These are phyloP conservation scores for Austroboletus niveus DNA, from an alignment of 1,284 basidiomycete species.

Conservation along the genomic window DNA sequence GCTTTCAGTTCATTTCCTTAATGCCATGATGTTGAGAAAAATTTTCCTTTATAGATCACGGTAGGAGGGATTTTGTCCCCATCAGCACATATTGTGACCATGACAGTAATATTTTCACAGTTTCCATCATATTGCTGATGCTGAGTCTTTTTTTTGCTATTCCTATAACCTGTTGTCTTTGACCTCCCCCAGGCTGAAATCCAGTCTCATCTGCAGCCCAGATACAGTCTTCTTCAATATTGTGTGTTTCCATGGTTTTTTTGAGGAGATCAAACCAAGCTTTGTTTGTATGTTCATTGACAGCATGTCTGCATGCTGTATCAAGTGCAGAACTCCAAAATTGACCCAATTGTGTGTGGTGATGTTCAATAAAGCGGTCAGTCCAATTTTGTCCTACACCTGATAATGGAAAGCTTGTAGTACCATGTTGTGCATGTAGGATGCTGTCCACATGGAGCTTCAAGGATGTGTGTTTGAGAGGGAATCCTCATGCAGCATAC, in stretches of 20 bases:
- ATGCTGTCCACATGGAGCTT: background rate
- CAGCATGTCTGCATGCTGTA: background rate
- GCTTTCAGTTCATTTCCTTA: background rate
- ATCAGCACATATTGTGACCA: background rate
- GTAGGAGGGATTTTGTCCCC: background rate
- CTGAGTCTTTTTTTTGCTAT: background rate
- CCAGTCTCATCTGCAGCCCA: background rate
- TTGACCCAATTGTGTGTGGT: background rate
- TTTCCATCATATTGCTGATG: background rate
- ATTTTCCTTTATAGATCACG: background rate
- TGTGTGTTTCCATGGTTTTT: background rate
- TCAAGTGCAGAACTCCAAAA: background rate
- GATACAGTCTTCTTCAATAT: background rate
- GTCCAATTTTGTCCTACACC: background rate
- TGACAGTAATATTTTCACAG: background rate
- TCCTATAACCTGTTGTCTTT: background rate
- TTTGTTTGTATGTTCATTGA: background rate
- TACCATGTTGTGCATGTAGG: background rate
- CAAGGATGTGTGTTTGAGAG: background rate
- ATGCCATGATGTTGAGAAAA: background rate
- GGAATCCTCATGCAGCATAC: background rate
- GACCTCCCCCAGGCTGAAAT: background rate
- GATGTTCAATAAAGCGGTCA: background rate
- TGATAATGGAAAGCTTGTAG: background rate
- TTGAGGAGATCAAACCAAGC: background rate